Conservation (phyloP, 129 eudicot species). For the Gnaphalium uliginosum region DNA sequence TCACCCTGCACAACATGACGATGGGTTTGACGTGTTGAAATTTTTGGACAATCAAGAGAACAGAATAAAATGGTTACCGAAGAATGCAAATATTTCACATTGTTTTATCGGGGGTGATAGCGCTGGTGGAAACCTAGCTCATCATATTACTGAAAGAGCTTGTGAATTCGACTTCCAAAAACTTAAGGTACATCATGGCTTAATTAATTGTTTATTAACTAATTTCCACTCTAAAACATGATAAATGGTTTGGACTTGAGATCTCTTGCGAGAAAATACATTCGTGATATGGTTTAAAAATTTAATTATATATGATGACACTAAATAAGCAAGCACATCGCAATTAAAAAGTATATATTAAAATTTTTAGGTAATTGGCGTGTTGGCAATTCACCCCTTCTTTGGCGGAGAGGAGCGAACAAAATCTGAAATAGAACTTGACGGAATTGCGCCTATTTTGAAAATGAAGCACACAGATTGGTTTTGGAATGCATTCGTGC, state of each 20-base stretch:
- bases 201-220: background rate
- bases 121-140: conserved; percentile 48
- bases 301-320: no score
- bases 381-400: conserved; percentile 42
- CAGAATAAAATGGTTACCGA: conserved; percentile 24
- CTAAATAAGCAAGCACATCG: no score
- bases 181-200: conserved; percentile 24
- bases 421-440: conserved; percentile 31
- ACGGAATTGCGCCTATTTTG: conserved; percentile 15
- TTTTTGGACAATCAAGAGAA: conserved; percentile 30
- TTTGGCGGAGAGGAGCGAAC: conserved; percentile 38
- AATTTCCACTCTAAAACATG: background rate
- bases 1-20: conserved; percentile 40
- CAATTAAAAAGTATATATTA: background rate
- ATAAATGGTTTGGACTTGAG: no score
- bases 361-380: conserved; percentile 31
- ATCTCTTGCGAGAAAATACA: no score
- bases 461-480: conserved; percentile 31
- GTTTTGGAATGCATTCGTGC: conserved; percentile 44
- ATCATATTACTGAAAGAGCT: conserved; percentile 37
- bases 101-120: conserved; percentile 47
- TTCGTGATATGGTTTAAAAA: no score
- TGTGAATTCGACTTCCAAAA: conserved; percentile 24
- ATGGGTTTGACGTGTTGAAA: conserved; percentile 39
- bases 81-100: conserved; percentile 28